These are phyloP conservation scores for Apiospora marii DNA, from an alignment of 2,329 filamentous ascomycete genomes.

Conservation along the genomic window DNA sequence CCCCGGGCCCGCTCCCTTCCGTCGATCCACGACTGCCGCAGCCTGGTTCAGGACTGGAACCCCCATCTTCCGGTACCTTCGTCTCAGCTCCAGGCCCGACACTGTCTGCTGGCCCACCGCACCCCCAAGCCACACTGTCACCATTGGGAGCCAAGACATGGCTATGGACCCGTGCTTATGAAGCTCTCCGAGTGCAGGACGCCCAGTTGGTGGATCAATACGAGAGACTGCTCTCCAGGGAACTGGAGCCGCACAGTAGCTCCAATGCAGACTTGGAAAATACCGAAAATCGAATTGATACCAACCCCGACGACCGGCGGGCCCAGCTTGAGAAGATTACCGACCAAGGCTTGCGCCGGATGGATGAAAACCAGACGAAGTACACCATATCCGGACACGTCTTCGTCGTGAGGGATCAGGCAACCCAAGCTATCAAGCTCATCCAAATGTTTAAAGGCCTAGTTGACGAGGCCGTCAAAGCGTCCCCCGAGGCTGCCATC, in stretches of 20 bases:
- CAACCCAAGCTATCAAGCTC: neutral
- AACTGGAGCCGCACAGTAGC: neutral
- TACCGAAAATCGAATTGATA: no score
- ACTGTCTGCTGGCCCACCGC: no score
- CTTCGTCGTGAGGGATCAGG: neutral
- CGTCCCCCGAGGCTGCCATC: constrained; percentile 42
- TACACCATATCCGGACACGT: neutral
- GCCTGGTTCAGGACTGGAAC: no score
- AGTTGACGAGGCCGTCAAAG: constrained; percentile 37
- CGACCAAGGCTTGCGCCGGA: neutral
- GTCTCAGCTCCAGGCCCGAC: no score
- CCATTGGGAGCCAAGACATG: neutral
- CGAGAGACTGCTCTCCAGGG: neutral
- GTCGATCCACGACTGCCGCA: no score
- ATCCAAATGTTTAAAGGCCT: neutral
- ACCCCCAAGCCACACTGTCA: no score
- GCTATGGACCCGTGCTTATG: neutral
- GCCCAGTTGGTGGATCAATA: neutral
- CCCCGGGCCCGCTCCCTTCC: no score
- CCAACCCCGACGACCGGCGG: neutral
- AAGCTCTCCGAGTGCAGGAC: neutral
- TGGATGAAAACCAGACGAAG: neutral
- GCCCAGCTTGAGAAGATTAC: neutral
- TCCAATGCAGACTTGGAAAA: no score
- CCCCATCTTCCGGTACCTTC: no score